Evolutionary conservation across 768 basidiomycete genomes (phyloP), one percentile per base, ranked within the genome.

Genomic region (Panus rudis): DNA sequence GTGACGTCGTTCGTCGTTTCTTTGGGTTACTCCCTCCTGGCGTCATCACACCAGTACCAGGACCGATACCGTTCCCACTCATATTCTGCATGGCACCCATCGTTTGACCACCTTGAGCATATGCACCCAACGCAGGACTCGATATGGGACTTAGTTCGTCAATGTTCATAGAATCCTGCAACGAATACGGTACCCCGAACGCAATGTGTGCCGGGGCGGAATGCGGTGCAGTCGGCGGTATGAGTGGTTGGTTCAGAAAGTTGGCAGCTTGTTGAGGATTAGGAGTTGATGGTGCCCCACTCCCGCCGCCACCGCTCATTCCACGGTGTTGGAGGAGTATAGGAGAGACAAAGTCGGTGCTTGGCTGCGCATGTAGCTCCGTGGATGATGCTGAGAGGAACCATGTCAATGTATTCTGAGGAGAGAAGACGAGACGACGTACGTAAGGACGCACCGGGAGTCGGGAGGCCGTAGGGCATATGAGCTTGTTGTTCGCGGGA

Each of bases 191-290:
- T n/a, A n/a, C n/a, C n/a, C n/a, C 68, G 54, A 90, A 90, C 3
- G 79, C 86, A 24, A 89, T 68, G 42, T 84, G 75, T 12, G 83
- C 84, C 0, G 86, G 85, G 0, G 86, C 84, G 12, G 85, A 86
- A 64, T 52, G 71, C 51, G 65, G 45, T 26, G 47, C 47, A 20
- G 33, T 35, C 47, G 55, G 17, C 21, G 53, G 56, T 16, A 53
- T 52, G 52, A 55, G 56, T 37, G 54, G 53, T 24, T 55, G 56
- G 12, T 52, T 43, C 19, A 58, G 45, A 39, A 53, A 58, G 44
- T 39, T 60, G 39, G 47, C 61, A 14, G 48, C 45, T 26, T 46
- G 46, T 16, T 35, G 28, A 35, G 33, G 33, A 35, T 14, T 8
- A 8, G 21, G 33, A 17, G n/a, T 35, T 14, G 7, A 8, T 46